Evolutionary conservation across 2,329 filamentous ascomycete species (phyloP).

Genomic region (Fusarium chuoi): DNA sequence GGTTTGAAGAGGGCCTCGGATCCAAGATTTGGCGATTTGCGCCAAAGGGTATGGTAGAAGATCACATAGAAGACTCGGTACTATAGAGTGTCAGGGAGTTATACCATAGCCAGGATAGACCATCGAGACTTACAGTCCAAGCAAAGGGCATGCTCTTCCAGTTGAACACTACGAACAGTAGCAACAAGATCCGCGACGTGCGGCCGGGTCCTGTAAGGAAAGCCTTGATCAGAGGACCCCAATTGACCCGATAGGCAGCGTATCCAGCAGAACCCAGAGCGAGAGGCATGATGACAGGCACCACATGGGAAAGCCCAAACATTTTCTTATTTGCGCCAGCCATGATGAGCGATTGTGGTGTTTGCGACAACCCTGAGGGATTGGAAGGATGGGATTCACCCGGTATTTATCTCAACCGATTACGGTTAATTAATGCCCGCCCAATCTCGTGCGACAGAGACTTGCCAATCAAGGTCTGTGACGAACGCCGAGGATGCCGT

Average conservation of each 20-base stretch:
- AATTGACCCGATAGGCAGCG: constrained; percentile 58
- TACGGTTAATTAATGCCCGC: background rate
- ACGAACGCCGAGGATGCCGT: constrained; percentile 5
- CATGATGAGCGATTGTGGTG: constrained; percentile 38
- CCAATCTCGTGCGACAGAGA: background rate
- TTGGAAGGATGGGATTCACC: background rate
- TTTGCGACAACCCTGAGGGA: constrained; percentile 5
- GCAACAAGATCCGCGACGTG: constrained; percentile 61
- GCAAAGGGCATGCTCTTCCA: constrained; percentile 79
- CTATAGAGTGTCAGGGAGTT: constrained; percentile 48
- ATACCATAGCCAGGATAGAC: background rate
- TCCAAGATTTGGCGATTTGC: constrained; percentile 59
- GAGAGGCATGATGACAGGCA: constrained; percentile 56
- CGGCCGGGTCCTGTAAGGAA: constrained; percentile 67
- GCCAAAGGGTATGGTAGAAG: constrained; percentile 63
- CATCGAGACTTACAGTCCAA: constrained; percentile 73
- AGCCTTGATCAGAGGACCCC: constrained; percentile 49
- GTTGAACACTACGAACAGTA: constrained; percentile 70
- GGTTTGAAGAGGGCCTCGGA: constrained; percentile 78
- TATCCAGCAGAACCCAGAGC: constrained; percentile 58
- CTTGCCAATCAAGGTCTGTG: background rate
- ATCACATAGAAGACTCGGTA: constrained; percentile 69
- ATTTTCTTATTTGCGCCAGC: constrained; percentile 50
- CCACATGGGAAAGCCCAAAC: constrained; percentile 47
- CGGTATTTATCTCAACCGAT: constrained; percentile 3